Evolutionary conservation across 2,329 filamentous ascomycete genomes (phyloP).

Genomic region (Trichoderma guizhouense): DNA sequence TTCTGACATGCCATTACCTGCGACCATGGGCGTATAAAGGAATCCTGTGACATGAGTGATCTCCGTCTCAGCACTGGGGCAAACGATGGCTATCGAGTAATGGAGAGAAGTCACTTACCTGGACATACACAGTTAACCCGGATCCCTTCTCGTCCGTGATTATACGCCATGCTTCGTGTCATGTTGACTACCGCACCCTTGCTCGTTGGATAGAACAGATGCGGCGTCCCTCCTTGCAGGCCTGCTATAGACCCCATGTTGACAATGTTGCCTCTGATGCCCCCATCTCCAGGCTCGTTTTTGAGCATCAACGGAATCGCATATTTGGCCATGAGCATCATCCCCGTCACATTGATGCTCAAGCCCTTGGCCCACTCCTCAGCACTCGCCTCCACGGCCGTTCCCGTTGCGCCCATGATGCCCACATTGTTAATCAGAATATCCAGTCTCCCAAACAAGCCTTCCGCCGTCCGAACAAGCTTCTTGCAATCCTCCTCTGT

Average conservation of each 20-base stretch:
- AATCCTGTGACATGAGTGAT: constrained; percentile 28
- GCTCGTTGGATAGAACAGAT: constrained; percentile 45
- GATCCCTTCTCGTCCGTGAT: constrained; percentile 45
- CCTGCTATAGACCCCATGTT: constrained; percentile 64
- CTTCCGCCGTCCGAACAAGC: constrained; percentile 40
- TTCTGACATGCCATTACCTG: constrained; percentile 37
- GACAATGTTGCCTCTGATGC: constrained; percentile 50
- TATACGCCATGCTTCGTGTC: constrained; percentile 50
- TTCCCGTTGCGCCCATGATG: constrained; percentile 55
- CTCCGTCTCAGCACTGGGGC: neutral
- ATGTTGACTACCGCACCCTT: constrained; percentile 50
- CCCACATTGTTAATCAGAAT: constrained; percentile 66
- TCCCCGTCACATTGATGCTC: constrained; percentile 61
- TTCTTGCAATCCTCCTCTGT: constrained; percentile 47
- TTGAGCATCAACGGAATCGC: constrained; percentile 57
- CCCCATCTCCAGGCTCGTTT: constrained; percentile 40
- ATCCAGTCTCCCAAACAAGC: constrained; percentile 54
- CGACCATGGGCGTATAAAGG: constrained; percentile 49
- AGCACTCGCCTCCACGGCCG: constrained; percentile 59
- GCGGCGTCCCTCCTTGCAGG: constrained; percentile 43
- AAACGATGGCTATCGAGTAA: neutral
- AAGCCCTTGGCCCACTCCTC: constrained; percentile 54
- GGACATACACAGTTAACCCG: constrained; percentile 50
- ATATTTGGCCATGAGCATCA: constrained; percentile 63
- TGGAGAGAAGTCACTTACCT: constrained; percentile 24